Base-by-base conservation (phyloP, 2,329 filamentous ascomycete species). In the Sarocladium oryzae region DNA sequence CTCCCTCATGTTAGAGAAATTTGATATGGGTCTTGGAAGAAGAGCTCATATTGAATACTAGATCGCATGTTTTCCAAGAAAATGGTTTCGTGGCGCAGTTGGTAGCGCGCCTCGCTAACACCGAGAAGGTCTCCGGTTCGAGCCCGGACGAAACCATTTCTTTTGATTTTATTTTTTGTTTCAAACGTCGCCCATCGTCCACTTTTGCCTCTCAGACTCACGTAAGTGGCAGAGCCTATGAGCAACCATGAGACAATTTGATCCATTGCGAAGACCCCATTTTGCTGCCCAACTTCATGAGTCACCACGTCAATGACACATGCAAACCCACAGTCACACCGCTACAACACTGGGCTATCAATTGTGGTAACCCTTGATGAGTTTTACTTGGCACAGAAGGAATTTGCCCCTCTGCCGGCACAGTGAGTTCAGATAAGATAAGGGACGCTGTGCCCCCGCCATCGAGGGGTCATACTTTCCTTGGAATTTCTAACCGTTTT, bases 71-170 rank as follows among this genome's bases (percentile, higher is more conserved):
- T 48, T 23, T 33, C 13, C 46, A 49, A 36, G 6, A n/a, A n/a
- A 49, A 24, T 37, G 46, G 46, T 49, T 49, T 49, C 46, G 46
- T 49, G 46, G 46, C 46, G 46, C 46, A 49, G 46, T 49, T 49
- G 46, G 46, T 49, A 49, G 46, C 46, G 46, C 46, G 46, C 46
- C 46, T 49, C 46, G 46, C 33, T 49, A 49, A 49, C 46, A 49
- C 46, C 46, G 46, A 49, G 46, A 49, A 49, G 46, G 46, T 49
- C 46, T 49, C 46, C 46, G 46, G 46, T 49, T 49, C 46, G 46
- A 49, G 46, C 46, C 46, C 46, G 46, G 46, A 49, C 46, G 46
- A 49, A 49, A 49, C 46, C 46, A 49, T 20, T 48, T 49, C 32
- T 49, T 49, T 49, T 49, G n/a, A n/a, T n/a, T n/a, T n/a, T n/a